Evolutionary conservation across 441 rosid species (phyloP).

Genomic region (Breynia disticha): DNA sequence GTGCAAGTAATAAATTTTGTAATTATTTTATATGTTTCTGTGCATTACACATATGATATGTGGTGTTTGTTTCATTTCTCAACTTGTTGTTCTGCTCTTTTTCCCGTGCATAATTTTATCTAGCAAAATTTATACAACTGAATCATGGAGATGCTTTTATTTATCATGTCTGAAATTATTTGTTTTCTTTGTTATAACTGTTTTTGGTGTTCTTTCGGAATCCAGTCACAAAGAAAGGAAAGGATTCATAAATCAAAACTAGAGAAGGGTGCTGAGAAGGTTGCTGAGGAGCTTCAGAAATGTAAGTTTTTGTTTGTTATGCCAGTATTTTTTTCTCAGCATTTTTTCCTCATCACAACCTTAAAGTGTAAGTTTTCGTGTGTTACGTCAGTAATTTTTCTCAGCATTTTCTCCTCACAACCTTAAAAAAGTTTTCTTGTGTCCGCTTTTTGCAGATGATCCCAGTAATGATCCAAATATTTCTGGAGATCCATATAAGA

Average conservation of each 20-base stretch:
- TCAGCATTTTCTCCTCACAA: constrained; percentile 4
- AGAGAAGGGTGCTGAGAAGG: constrained; percentile 80
- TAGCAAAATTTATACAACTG: not conserved
- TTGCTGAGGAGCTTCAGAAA: constrained; percentile 68
- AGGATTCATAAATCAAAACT: constrained; percentile 64
- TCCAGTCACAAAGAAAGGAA: constrained; percentile 59
- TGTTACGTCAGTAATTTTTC: too few species aligned
- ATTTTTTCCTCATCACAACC: constrained; percentile 2
- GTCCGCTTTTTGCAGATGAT: constrained; percentile 46
- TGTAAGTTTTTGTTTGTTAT: constrained; percentile 40
- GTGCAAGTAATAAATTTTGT: too few species aligned
- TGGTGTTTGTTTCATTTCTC: too few species aligned
- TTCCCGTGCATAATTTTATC: not conserved
- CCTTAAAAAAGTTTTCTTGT: not conserved
- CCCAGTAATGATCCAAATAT: constrained; percentile 61
- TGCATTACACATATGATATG: too few species aligned
- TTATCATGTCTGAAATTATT: not conserved
- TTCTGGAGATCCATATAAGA: constrained; percentile 93
- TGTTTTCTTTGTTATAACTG: not conserved
- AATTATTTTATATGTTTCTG: too few species aligned
- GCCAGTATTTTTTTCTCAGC: not conserved
- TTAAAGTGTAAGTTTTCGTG: constrained; percentile 28
- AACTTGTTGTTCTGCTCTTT: not conserved
- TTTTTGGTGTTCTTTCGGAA: not conserved
- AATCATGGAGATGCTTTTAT: not conserved